These are phyloP conservation scores for Myotisia sp. DNA, from an alignment of 2,329 filamentous ascomycete species.

Conservation along the genomic window DNA sequence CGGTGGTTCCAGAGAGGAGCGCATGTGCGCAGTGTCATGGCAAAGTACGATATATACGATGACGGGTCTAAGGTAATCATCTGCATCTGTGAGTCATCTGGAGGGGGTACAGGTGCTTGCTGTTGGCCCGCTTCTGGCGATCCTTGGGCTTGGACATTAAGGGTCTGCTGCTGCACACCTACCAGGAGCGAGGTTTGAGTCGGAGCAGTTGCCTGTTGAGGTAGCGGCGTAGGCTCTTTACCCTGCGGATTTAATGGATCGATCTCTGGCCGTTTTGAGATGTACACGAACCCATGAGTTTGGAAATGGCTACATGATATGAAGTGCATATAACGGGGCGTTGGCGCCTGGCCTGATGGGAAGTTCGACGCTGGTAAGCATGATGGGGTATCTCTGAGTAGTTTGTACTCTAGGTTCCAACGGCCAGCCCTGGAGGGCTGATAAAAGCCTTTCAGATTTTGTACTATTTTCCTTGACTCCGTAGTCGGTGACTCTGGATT, in stretches of 20 bases:
- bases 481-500: conserved; percentile 26
- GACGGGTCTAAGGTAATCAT: conserved; percentile 27
- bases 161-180: not conserved
- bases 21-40: conserved; percentile 28
- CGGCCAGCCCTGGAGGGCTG: conserved; percentile 23
- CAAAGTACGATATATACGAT: conserved; percentile 23
- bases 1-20: conserved; percentile 31
- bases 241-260: conserved; percentile 10
- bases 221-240: not conserved
- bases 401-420: conserved; percentile 30
- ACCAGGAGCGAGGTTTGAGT: not conserved
- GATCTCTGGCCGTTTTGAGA: conserved; percentile 18
- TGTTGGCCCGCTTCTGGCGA: not conserved
- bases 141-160: not conserved
- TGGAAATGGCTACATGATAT: conserved; percentile 28
- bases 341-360: conserved; percentile 17
- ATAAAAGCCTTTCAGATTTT: conserved; percentile 27
- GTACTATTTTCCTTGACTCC: conserved; percentile 21
- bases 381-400: conserved; percentile 31
- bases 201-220: not conserved
- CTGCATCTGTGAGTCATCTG: conserved; percentile 8
- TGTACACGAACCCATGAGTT: conserved; percentile 29
- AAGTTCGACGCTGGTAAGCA: conserved; percentile 23
- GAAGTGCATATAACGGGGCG: conserved; percentile 30
- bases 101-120: not conserved